Evolutionary conservation across 331 rosid genomes (phyloP).

Genomic region (Acacia pycnantha): DNA sequence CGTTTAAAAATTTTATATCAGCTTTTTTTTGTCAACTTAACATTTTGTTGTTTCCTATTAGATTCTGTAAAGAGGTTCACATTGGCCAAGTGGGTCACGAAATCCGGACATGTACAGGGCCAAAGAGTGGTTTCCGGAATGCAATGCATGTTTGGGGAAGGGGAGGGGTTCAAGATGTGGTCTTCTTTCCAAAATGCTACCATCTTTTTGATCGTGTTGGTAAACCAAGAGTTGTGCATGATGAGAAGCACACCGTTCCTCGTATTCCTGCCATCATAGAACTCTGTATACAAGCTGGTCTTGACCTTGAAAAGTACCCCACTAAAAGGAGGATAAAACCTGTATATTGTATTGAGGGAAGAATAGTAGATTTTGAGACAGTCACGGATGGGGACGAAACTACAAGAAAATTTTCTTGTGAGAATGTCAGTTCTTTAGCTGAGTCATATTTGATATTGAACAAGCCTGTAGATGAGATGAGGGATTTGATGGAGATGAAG

Average conservation of each 20-base stretch:
- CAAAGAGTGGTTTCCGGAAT: slow-evolving; percentile 56
- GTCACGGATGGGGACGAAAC: slow-evolving; percentile 32
- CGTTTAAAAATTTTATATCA: slow-evolving; percentile 1
- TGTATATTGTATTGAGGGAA: slow-evolving; percentile 78
- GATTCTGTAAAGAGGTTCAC: slow-evolving; percentile 76
- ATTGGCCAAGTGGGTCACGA: slow-evolving; percentile 76
- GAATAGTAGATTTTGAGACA: slow-evolving; percentile 81
- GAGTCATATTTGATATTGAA: slow-evolving; percentile 24
- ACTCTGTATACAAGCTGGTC: slow-evolving; percentile 88
- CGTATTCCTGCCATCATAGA: slow-evolving; percentile 78
- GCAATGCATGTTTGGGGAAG: slow-evolving; percentile 74
- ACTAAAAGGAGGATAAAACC: slow-evolving; percentile 80
- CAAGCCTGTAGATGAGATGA: slow-evolving; percentile 29
- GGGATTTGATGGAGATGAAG: slow-evolving; percentile 26
- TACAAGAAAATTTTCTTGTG: slow-evolving; percentile 13
- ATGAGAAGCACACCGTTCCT: slow-evolving; percentile 52
- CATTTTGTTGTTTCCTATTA: slow-evolving; percentile 26
- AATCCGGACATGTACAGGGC: slow-evolving; percentile 75
- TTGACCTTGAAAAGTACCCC: slow-evolving; percentile 59
- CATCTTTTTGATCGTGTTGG: slow-evolving; percentile 87
- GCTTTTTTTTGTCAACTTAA: slow-evolving; percentile 5
- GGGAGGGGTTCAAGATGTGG: slow-evolving; percentile 65
- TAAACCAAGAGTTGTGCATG: slow-evolving; percentile 81
- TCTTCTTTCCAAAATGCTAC: slow-evolving; percentile 68
- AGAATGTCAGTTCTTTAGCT: slow-evolving; percentile 7